phyloP scores from a whole-genome alignment of 1,139 yeast species.

The Blastobotrys serpentis region DNA sequence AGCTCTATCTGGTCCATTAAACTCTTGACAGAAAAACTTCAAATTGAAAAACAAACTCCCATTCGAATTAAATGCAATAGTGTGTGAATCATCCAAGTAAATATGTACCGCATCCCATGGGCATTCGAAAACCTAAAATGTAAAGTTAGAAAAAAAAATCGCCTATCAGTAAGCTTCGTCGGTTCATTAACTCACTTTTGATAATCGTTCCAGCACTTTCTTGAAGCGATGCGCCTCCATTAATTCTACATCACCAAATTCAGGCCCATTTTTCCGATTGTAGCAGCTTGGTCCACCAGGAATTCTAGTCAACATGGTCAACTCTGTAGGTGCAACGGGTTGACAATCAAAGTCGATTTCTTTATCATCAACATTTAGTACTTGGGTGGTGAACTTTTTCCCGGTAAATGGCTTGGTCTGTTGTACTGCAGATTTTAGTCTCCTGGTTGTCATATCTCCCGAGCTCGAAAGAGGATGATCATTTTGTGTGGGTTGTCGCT shows the following conservation, averaged over 20 bases:
- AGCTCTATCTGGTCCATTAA: constrained; percentile 18
- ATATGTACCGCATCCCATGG: constrained; percentile 33
- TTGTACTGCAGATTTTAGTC: constrained; percentile 5
- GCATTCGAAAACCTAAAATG: constrained; percentile 23
- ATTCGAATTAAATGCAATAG: constrained; percentile 40
- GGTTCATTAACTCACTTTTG: constrained; percentile 15
- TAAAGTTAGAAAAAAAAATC: constrained; percentile 4
- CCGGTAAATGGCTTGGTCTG: constrained; percentile 5
- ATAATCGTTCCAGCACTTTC: constrained; percentile 15
- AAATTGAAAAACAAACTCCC: constrained; percentile 44
- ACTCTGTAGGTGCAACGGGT: constrained; percentile 13
- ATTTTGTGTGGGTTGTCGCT: neutral
- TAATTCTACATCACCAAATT: constrained; percentile 9
- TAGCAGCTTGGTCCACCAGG: constrained; percentile 16
- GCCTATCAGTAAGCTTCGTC: neutral
- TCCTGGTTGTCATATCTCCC: constrained; percentile 3
- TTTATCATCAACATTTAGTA: constrained; percentile 13
- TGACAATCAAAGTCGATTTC: constrained; percentile 15
- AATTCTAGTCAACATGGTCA: constrained; percentile 12
- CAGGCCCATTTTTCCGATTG: constrained; percentile 8
- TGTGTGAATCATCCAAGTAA: constrained; percentile 29
- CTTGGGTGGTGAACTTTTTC: neutral
- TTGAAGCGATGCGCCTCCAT: constrained; percentile 19
- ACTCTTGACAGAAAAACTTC: constrained; percentile 29
- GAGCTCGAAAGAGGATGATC: neutral